Evolutionary conservation across 495 filamentous ascomycete species (phyloP).

Genomic region (Talaromyces wortmannii): DNA sequence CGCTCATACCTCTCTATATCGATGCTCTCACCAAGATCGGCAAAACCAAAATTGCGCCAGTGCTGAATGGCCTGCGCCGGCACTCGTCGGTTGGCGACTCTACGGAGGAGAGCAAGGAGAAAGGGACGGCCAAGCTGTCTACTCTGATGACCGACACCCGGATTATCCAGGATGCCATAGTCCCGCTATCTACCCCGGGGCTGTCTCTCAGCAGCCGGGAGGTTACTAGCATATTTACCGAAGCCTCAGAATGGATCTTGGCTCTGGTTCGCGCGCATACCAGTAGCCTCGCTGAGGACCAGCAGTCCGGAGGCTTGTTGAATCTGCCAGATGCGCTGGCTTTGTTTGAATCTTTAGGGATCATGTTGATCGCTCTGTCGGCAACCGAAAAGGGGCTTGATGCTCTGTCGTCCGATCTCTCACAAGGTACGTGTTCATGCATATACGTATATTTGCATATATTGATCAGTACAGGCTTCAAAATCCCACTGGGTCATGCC

Average conservation of each 20-base stretch:
- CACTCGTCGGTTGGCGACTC: constrained; percentile 41
- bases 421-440: constrained; percentile 20
- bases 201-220: constrained; percentile 24
- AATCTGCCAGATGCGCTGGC: constrained; percentile 33
- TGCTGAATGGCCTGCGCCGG: constrained; percentile 52
- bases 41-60: constrained; percentile 45
- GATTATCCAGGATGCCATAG: constrained; percentile 37
- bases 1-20: constrained; percentile 56
- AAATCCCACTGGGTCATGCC: constrained; percentile 31
- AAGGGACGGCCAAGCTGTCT: constrained; percentile 12
- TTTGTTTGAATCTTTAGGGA: constrained; percentile 37
- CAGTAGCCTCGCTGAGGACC: constrained; percentile 13
- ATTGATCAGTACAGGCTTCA: constrained; percentile 19
- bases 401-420: constrained; percentile 24
- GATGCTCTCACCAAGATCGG: constrained; percentile 49
- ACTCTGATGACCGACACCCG: constrained; percentile 41
- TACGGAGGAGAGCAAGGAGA: constrained; percentile 10
- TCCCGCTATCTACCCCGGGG: constrained; percentile 28
- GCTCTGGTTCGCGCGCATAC: constrained; percentile 32
- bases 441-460: too few species aligned
- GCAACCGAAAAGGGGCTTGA: constrained; percentile 31
- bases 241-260: constrained; percentile 32
- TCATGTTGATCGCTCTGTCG: constrained; percentile 35
- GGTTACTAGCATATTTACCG: constrained; percentile 24
- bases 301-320: constrained; percentile 26